A percentile compares a stretch with the other conserved stretches of the same genome.
These are phyloP conservation scores for Malassezia cuniculi DNA, from an alignment of 1,284 basidiomycete genomes.

Conservation along the genomic window DNA sequence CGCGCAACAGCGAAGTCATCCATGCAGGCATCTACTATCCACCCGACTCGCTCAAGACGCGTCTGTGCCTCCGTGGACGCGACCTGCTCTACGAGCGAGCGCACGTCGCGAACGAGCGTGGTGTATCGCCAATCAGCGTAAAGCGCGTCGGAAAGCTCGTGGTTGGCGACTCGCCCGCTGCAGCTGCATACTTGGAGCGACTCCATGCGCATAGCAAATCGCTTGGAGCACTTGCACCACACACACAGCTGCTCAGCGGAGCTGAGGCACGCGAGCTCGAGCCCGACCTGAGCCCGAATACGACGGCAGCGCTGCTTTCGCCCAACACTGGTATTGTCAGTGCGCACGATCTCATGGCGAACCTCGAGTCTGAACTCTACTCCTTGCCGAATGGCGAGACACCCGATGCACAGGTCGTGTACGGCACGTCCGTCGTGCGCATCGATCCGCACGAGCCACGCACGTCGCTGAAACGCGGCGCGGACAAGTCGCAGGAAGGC, in stretches of 20 bases:
- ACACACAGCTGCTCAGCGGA: slow-evolving; percentile 56
- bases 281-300: slow-evolving; percentile 62
- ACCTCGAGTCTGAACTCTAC: slow-evolving; percentile 63
- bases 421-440: slow-evolving; percentile 73
- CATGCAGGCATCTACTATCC: slow-evolving; percentile 69
- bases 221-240: slow-evolving; percentile 44
- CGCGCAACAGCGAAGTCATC: slow-evolving; percentile 89
- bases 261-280: slow-evolving; percentile 64
- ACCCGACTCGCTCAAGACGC: slow-evolving; percentile 67
- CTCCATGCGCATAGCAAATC: slow-evolving; percentile 21
- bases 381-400: slow-evolving; percentile 38
- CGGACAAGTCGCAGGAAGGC: slow-evolving; percentile 43
- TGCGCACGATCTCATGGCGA: slow-evolving; percentile 64
- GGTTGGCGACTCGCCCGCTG: slow-evolving; percentile 34
- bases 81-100: slow-evolving; percentile 64
- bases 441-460: slow-evolving; percentile 54
- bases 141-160: slow-evolving; percentile 62
- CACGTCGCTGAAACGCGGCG: slow-evolving; percentile 16
- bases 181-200: slow-evolving; percentile 21
- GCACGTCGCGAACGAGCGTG: slow-evolving; percentile 35
- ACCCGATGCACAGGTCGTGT: slow-evolving; percentile 62
- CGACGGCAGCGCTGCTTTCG: slow-evolving; percentile 64
- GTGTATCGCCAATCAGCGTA: slow-evolving; percentile 51
- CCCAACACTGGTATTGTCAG: slow-evolving; percentile 84
- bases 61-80: slow-evolving; percentile 72